Evolutionary conservation across 1,139 yeast species (phyloP).

Genomic region (Wickerhamomyces sp.): DNA sequence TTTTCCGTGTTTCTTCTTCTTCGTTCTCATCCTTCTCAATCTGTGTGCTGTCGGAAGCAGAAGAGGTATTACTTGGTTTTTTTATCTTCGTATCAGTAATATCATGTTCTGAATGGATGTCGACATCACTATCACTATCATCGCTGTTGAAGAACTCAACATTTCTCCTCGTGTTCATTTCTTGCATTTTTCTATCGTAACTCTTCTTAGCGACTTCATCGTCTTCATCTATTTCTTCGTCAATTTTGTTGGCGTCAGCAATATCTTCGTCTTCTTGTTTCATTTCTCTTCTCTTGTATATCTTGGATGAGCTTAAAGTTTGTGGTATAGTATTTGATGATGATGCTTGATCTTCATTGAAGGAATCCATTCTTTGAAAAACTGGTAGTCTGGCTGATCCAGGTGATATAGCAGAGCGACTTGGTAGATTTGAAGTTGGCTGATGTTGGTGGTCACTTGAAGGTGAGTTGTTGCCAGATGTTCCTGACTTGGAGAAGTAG

Average conservation of each 20-base stretch:
- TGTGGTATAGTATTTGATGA: neutral
- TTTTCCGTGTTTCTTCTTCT: conserved; percentile 8
- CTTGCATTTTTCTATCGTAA: conserved; percentile 13
- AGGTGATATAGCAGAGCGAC: conserved; percentile 5
- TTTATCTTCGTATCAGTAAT: conserved; percentile 6
- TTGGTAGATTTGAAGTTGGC: neutral
- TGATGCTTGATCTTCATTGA: neutral
- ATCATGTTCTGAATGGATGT: conserved; percentile 3
- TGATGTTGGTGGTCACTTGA: conserved; percentile 1
- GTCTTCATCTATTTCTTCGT: conserved; percentile 5
- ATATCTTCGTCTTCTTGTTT: conserved; percentile 1
- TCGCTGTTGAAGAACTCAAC: conserved; percentile 17
- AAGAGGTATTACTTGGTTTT: conserved; percentile 2
- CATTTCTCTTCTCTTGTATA: conserved; percentile 19
- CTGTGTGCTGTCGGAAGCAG: neutral
- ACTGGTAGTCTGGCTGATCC: conserved; percentile 18
- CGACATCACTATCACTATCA: conserved; percentile 6
- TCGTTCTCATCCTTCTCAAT: conserved; percentile 1
- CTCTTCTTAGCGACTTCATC: conserved; percentile 12
- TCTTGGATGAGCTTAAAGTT: conserved; percentile 12
- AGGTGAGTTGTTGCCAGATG: conserved; percentile 1
- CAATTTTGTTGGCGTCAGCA: conserved; percentile 1
- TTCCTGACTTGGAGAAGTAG: conserved; percentile 8
- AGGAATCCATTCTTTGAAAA: conserved; percentile 17
- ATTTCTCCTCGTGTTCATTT: conserved; percentile 10